Evolutionary conservation across 2,329 filamentous ascomycete genomes (phyloP), one percentile per base, ranked within the genome.

Genomic region (Arachnopeziza araneosa): DNA sequence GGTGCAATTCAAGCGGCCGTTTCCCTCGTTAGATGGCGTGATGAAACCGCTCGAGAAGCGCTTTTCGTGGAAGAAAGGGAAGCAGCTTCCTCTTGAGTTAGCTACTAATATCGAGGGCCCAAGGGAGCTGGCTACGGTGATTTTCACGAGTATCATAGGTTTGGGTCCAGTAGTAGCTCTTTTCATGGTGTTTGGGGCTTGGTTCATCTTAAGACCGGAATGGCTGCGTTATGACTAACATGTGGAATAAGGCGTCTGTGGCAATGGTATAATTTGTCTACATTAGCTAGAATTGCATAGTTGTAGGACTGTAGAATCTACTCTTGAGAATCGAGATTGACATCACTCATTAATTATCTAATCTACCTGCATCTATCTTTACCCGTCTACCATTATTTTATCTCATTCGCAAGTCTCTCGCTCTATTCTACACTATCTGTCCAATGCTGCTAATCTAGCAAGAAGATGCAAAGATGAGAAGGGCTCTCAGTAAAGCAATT

Each of bases 1-100:
- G 9, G 55, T 64, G 22, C 50, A 55, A 30, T 60, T 62, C 24
- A 52, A 51, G 52, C 52, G 58, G 14, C 49, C 36, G 5, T 14
- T 50, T 1, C 51, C 56, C 14, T 26, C 53, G 14, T 55, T 24
- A 24, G 48, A 53, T 52, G 21, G 51, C n/a, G 23, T 50, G 4
- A 57, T 36, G 21, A 49, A 56, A 12, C 22, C 51, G 10, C 48
- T 5, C 22, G 58, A 55, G 50, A 56, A 57, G 24, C 48, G 56
- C 6, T 50, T 58, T 21, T 44, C 36, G 17, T 44, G 36, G 36
- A 14, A 44, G 36, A 14, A 14, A 17, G 4, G 10, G 17, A 44
- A 44, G 10, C 36, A 44, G 17, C 10, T 14, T 44, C 36, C 36
- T 17, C 17, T 44, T 3, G 36, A 3, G 36, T 6, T 44, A 12